These are phyloP conservation scores for Fusarium udum DNA, from an alignment of 2,329 filamentous ascomycete genomes.

Conservation along the genomic window DNA sequence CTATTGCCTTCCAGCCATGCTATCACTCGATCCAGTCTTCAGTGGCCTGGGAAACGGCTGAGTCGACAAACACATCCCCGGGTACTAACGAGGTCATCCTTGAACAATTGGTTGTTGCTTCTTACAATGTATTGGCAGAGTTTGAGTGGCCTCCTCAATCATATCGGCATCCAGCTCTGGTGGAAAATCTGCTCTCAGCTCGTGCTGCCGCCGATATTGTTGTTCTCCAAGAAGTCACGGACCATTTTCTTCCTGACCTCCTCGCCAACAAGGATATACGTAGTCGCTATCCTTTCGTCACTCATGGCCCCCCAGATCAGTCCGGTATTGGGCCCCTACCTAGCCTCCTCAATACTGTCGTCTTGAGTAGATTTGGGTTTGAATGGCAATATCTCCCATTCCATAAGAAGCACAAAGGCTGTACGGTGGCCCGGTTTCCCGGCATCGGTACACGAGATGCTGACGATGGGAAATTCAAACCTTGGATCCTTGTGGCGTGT, in stretches of 20 bases:
- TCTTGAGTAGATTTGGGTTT: conserved; percentile 66
- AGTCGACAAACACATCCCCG: not conserved
- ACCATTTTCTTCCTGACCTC: conserved; percentile 68
- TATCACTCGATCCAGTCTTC: conserved; percentile 13
- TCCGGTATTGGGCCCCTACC: conserved; percentile 63
- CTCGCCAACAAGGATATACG: conserved; percentile 58
- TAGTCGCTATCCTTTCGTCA: conserved; percentile 62
- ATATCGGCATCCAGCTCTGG: conserved; percentile 54
- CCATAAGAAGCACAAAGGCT: conserved; percentile 65
- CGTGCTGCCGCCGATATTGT: conserved; percentile 58
- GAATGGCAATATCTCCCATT: conserved; percentile 65
- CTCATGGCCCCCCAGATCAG: conserved; percentile 65
- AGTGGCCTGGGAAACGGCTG: conserved; percentile 8
- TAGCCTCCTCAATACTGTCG: conserved; percentile 68
- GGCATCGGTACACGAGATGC: conserved; percentile 22
- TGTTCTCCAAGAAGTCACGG: conserved; percentile 71
- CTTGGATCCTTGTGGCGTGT: conserved; percentile 63
- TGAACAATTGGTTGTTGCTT: conserved; percentile 53
- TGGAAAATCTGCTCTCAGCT: conserved; percentile 55
- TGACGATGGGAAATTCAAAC: conserved; percentile 40
- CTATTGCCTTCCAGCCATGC: conserved; percentile 4
- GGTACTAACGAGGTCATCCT: not conserved
- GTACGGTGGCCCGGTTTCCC: conserved; percentile 58
- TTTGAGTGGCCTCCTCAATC: conserved; percentile 57
- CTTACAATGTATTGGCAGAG: conserved; percentile 64